These are phyloP conservation scores for Cichorium intybus DNA, from an alignment of 140 eudicot genomes.

Conservation along the genomic window DNA sequence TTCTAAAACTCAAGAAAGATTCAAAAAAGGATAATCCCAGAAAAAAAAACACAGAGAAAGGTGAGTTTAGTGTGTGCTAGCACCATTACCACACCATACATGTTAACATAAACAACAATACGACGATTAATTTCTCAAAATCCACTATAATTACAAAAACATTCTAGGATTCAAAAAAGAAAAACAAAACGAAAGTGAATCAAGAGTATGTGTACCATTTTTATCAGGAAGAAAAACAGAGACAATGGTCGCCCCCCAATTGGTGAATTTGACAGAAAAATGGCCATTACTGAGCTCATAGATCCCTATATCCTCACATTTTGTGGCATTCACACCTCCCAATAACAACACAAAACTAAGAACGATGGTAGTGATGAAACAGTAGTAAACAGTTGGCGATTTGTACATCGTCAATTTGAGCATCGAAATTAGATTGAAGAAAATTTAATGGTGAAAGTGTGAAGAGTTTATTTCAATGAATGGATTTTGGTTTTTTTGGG, in stretches of 20 bases:
- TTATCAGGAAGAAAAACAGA: constrained; percentile 89
- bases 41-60: background rate
- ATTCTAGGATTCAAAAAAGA: background rate
- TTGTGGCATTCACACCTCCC: constrained; percentile 27
- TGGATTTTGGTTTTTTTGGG: background rate
- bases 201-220: constrained; percentile 51
- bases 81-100: too few relatives aligned
- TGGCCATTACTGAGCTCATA: constrained; percentile 76
- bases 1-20: background rate
- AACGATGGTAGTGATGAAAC: constrained; percentile 26
- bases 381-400: constrained; percentile 10
- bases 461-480: background rate
- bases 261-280: constrained; percentile 64
- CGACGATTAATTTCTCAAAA: background rate
- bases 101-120: background rate
- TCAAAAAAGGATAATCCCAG: background rate
- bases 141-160: constrained; percentile 1
- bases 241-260: constrained; percentile 81
- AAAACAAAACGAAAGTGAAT: constrained; percentile 7
- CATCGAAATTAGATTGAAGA: background rate
- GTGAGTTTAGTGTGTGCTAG: constrained; percentile 7
- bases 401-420: constrained; percentile 23
- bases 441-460: background rate
- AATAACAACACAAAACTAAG: constrained; percentile 18
- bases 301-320: constrained; percentile 37